Evolutionary conservation across 257 asterid genomes (phyloP), one percentile per base, ranked within the genome.

Genomic region (Ehretia macrophylla): DNA sequence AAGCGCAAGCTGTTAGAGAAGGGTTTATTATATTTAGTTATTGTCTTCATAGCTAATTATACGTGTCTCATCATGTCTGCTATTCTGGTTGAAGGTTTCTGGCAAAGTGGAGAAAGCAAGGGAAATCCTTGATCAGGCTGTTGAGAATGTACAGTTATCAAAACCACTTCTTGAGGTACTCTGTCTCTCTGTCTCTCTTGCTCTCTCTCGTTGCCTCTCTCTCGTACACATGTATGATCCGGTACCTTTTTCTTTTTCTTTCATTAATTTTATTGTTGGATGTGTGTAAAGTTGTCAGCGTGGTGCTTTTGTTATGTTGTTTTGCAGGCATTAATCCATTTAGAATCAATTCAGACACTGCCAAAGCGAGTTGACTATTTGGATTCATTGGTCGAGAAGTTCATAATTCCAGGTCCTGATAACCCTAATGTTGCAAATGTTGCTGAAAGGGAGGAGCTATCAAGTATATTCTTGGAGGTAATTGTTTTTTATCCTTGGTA

Each of bases 391-490:
- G 92, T 93, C 44, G 88, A 83, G 44, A 93, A 85, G 77, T 86
- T 80, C 72, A 72, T 87, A 13, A 81, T 65, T 62, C 83, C 86
- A 44, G 70, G 60, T 68, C 69, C 76, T 14, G 95, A 83, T 20
- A 83, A 74, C 67, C 68, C 84, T 46, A 77, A 46, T 72, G 65
- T 71, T 73, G 83, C 95, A 54, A 84, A 85, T 77, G 70, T 74
- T 63, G 89, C 81, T 62, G 99, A 93, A 56, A 81, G 94, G 66
- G 97, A 93, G 74, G 99, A 93, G 69, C 55, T 89, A 60, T 93
- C 99, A 3, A 89, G 89, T 87, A 81, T 93, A 68, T 86, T 89
- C 77, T 70, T 93, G 74, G 97, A 89, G 99, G 99, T 89, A 79
- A 69, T 57, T 32, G 27, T 62, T 54, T 32, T 0, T 37, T 19